Evolutionary conservation across 129 eudicot genomes (phyloP), one percentile per base, ranked within the genome.

Genomic region (Flaveria sonorensis): DNA sequence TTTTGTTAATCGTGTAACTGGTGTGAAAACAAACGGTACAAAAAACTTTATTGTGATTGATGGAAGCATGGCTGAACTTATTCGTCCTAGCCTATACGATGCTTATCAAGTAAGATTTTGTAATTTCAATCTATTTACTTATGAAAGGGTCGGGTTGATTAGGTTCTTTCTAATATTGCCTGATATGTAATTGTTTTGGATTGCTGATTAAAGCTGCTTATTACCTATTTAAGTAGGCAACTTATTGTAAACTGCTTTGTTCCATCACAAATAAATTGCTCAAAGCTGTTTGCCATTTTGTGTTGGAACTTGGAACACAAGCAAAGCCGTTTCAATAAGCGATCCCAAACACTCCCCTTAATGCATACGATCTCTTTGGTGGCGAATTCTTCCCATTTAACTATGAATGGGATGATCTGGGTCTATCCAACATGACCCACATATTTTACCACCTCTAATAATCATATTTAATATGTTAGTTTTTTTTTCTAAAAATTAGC

Each of bases 31-130:
- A 32, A 94, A 91, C 4, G 93, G 96, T 28, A 85, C 96, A 3
- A 87, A 89, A 66, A 94, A 87, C 82, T 87, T 91, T 48, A 70
- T 94, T 69, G 96, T 91, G 73, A 85, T 91, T 70, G 98, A 87
- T 79, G 97, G 92, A 43, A 94, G 98, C 85, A 94, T 91, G 97
- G 86, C 97, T 12, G 98, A 91, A 71, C 98, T 94, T 86, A 94
- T 94, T 20, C 97, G 90, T 66, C 97, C 96, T 26, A 87, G 97
- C 77, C 82, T 94, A 8, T 94, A 94, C 40, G 97, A 81, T 82
- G 96, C 97, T 75, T 91, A 94, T 83, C 97, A 89, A 71, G 97
- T 94, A 82, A 80, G 76, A 61, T 66, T 32, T 40, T 36, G 18
- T 30, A 13, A 55, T 32, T 40, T 66, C 6, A 20, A 65, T 24